Evolutionary conservation across 441 rosid species (phyloP).

Genomic region (Manihot esculenta): DNA sequence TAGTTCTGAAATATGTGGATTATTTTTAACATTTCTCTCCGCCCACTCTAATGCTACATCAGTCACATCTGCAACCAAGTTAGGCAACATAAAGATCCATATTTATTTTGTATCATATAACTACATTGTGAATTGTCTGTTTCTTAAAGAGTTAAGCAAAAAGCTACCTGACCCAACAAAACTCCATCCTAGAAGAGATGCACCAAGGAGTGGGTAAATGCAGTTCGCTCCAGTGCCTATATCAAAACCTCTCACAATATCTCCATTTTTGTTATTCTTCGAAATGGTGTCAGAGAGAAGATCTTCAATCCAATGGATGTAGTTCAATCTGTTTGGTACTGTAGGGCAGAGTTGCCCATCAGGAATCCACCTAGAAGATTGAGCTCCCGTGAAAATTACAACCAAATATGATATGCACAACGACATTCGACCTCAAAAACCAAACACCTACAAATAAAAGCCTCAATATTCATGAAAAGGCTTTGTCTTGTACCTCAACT

Average conservation of each 20-base stretch:
- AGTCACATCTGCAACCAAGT: slow-evolving; percentile 64
- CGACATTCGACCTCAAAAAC: background rate
- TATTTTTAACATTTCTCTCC: slow-evolving; percentile 65
- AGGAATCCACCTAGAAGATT: slow-evolving; percentile 81
- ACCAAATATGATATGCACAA: slow-evolving; percentile 1
- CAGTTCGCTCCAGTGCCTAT: slow-evolving; percentile 96
- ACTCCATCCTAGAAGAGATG: slow-evolving; percentile 78
- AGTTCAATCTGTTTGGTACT: slow-evolving; percentile 88
- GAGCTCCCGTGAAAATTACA: background rate
- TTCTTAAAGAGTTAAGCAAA: background rate
- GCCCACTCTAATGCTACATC: slow-evolving; percentile 91
- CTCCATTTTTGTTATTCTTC: slow-evolving; percentile 22
- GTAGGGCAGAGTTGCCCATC: slow-evolving; percentile 97
- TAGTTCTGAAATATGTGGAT: slow-evolving; percentile 62
- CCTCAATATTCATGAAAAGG: background rate
- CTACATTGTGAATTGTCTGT: background rate
- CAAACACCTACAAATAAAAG: background rate
- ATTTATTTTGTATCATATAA: background rate
- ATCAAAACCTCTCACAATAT: slow-evolving; percentile 74
- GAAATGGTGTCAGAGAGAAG: slow-evolving; percentile 70
- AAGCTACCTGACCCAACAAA: slow-evolving; percentile 76
- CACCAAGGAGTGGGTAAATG: slow-evolving; percentile 93
- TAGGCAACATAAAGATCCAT: slow-evolving; percentile 18
- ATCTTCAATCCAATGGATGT: slow-evolving; percentile 90
- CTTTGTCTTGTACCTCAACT: background rate